Evolutionary conservation across 1,284 basidiomycete species (phyloP).

Genomic region (Trichosporon faecale): DNA sequence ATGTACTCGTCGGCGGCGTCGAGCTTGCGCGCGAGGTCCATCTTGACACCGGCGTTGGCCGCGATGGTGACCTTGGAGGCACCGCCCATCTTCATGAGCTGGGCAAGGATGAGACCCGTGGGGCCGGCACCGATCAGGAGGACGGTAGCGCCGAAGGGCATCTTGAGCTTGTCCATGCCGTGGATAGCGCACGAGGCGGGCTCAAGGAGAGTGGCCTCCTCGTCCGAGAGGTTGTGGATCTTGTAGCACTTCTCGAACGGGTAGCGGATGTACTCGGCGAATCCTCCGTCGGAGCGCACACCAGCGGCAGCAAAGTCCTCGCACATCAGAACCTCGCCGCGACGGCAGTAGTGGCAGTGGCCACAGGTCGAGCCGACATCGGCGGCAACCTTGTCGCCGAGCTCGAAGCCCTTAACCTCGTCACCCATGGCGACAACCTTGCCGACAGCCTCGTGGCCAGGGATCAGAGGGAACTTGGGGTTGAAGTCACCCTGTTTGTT

Average conservation of each 20-base stretch:
- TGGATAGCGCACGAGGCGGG: constrained; percentile 84
- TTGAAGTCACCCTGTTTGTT: constrained; percentile 65
- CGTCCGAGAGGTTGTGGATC: constrained; percentile 77
- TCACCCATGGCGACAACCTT: constrained; percentile 65
- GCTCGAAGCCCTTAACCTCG: constrained; percentile 63
- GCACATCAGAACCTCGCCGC: constrained; percentile 69
- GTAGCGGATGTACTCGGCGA: constrained; percentile 76
- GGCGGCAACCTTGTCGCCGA: constrained; percentile 76
- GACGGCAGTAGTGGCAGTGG: constrained; percentile 75
- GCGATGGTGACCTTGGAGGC: constrained; percentile 71
- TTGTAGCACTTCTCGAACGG: constrained; percentile 70
- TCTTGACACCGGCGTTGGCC: constrained; percentile 82
- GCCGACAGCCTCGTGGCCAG: constrained; percentile 77
- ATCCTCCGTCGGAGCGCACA: constrained; percentile 74
- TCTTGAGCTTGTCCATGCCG: constrained; percentile 75
- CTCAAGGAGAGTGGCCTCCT: constrained; percentile 82
- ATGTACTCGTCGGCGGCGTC: constrained; percentile 75
- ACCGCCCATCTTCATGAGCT: constrained; percentile 78
- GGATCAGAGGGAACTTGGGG: constrained; percentile 73
- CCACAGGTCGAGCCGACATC: constrained; percentile 64
- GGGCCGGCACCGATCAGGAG: constrained; percentile 65
- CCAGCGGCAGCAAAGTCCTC: constrained; percentile 74
- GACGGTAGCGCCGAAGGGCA: constrained; percentile 71
- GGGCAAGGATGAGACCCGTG: constrained; percentile 76
- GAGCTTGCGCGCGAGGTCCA: constrained; percentile 70